These are phyloP conservation scores for Acorus gramineus DNA, from an alignment of 106 monocot genomes.

Conservation along the genomic window DNA sequence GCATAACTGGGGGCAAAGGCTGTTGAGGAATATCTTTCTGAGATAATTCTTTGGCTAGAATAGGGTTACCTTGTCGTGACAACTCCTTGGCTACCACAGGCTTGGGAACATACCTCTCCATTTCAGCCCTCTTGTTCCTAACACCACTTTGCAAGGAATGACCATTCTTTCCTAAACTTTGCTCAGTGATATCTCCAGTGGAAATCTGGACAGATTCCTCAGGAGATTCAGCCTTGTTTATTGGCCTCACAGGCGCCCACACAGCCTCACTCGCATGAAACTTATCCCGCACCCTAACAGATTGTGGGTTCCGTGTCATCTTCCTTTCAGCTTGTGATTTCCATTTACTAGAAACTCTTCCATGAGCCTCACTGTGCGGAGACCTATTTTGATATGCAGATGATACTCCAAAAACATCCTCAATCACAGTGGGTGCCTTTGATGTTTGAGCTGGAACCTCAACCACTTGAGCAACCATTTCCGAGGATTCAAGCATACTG, in stretches of 20 bases:
- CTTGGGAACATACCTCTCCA: constrained; percentile 94
- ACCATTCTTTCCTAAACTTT: constrained; percentile 16
- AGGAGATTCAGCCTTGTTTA: constrained; percentile 31
- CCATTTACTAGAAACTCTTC: constrained; percentile 27
- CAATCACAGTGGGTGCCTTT: background rate
- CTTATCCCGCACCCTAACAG: constrained; percentile 33
- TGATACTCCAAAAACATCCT: constrained; percentile 1
- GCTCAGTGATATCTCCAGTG: constrained; percentile 1
- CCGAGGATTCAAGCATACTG: constrained; percentile 4
- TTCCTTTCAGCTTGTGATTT: constrained; percentile 46
- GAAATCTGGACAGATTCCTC: constrained; percentile 14
- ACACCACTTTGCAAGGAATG: constrained; percentile 23
- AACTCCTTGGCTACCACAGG: constrained; percentile 42
- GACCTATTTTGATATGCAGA: constrained; percentile 5
- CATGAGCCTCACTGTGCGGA: constrained; percentile 13
- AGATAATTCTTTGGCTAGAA: constrained; percentile 49
- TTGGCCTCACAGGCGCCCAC: constrained; percentile 79
- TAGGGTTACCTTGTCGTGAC: constrained; percentile 38
- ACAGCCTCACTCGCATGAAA: constrained; percentile 48
- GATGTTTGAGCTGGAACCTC: constrained; percentile 17
- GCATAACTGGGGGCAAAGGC: background rate
- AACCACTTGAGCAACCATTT: background rate
- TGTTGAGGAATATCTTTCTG: constrained; percentile 17
- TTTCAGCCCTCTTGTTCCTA: constrained; percentile 79
- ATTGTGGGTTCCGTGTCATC: constrained; percentile 39